Conservation (phyloP, 2,329 filamentous ascomycete species). For the Arthroderma sp. region DNA sequence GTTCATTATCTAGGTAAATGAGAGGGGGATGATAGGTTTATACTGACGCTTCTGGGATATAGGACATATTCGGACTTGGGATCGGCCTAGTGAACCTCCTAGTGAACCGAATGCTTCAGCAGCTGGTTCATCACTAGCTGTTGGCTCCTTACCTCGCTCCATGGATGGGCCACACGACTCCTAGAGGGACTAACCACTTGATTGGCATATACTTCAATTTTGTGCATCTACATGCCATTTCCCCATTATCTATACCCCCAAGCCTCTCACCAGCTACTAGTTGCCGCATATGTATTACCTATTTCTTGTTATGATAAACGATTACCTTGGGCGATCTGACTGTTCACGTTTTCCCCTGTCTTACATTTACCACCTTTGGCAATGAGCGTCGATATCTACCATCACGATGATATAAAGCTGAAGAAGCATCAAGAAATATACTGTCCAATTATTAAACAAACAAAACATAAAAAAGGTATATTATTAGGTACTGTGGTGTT, state of each 20-base stretch:
- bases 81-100: constrained; percentile 44
- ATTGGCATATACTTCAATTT: not conserved
- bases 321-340: not conserved
- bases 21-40: not conserved
- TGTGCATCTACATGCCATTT: not conserved
- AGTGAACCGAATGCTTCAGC: constrained; percentile 24
- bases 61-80: constrained; percentile 68
- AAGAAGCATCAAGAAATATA: not conserved
- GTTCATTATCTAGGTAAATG: constrained; percentile 25
- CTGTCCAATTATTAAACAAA: not conserved
- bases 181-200: not conserved
- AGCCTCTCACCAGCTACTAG: not conserved
- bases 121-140: constrained; percentile 3
- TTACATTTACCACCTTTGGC: not conserved
- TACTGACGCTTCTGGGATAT: constrained; percentile 16
- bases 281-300: not conserved
- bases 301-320: not conserved
- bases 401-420: not conserved
- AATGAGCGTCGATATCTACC: not conserved
- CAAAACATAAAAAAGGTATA: constrained; percentile 1
- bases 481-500: constrained; percentile 5
- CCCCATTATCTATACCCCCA: not conserved
- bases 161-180: not conserved
- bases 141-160: not conserved
- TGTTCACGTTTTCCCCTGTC: not conserved